Conservation (phyloP, 169 alveolate genomes). For the Cryptosporidium tyzzeri region DNA sequence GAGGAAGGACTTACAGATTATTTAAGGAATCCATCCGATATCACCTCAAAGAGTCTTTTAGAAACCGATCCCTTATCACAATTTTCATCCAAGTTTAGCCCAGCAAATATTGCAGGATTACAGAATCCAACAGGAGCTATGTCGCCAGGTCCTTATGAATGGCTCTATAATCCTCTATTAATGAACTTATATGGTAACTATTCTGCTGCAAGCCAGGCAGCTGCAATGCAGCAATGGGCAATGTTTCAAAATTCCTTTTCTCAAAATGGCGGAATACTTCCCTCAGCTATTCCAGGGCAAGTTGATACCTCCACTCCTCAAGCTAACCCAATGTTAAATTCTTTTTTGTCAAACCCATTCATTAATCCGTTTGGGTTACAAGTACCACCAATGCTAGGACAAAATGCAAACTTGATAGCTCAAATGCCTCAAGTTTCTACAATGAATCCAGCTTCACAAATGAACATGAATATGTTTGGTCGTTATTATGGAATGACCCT, state of each 20-base stretch:
- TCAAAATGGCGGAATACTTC: slow-evolving; percentile 3
- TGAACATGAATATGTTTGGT: slow-evolving; percentile 48
- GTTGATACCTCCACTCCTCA: neutral
- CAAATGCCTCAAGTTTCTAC: slow-evolving; percentile 21
- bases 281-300: slow-evolving; percentile 17
- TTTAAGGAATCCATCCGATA: slow-evolving; percentile 21
- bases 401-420: slow-evolving; percentile 13
- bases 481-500: slow-evolving; percentile 38
- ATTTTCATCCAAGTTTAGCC: slow-evolving; percentile 12
- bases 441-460: slow-evolving; percentile 42
- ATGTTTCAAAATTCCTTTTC: slow-evolving; percentile 44
- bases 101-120: slow-evolving; percentile 7
- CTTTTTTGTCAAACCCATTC: slow-evolving; percentile 26
- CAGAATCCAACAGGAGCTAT: slow-evolving; percentile 12
- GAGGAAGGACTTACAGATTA: slow-evolving; percentile 27
- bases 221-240: slow-evolving; percentile 75
- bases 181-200: slow-evolving; percentile 73
- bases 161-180: slow-evolving; percentile 62
- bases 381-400: slow-evolving; percentile 31
- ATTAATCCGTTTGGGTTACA: slow-evolving; percentile 42
- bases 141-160: slow-evolving; percentile 51
- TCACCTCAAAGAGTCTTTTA: slow-evolving; percentile 20
- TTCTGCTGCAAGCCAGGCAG: slow-evolving; percentile 70
- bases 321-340: slow-evolving; percentile 9
- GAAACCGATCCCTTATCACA: slow-evolving; percentile 41